A percentile compares a stretch with the other conserved stretches of the same genome.
phyloP scores from a whole-genome alignment of 108 stramenopile genomes.

The Cyclostephanos tholiformis region DNA sequence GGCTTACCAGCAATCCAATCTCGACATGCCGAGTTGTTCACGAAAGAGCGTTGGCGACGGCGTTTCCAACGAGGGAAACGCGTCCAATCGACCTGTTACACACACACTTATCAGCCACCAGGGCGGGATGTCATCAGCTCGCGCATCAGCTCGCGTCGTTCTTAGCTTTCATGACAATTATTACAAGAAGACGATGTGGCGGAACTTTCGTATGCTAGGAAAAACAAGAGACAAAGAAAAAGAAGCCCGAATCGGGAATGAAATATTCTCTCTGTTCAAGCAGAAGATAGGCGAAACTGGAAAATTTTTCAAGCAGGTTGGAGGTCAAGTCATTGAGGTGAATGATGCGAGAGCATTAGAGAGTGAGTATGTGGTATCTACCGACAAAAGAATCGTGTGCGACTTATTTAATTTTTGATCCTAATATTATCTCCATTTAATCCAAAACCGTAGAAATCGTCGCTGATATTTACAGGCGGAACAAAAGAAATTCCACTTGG shows the following conservation, averaged over 20 bases:
- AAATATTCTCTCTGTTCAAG: conserved; percentile 25
- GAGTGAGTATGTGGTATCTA: conserved; percentile 7
- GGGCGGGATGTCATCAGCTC: neutral
- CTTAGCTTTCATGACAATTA: conserved; percentile 19
- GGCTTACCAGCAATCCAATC: no score
- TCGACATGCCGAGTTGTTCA: no score
- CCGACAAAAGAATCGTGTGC: neutral
- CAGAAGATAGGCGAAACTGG: conserved; percentile 16
- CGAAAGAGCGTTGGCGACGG: no score
- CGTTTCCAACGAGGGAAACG: no score
- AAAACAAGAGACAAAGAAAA: conserved; percentile 17
- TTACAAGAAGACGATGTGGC: conserved; percentile 29
- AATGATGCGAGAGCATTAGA: conserved; percentile 2
- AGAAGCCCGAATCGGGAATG: conserved; percentile 20
- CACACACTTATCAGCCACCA: no score
- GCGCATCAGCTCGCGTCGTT: conserved; percentile 6
- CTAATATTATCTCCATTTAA: conserved; percentile 4
- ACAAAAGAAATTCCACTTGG: conserved; percentile 10
- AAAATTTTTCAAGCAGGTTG: conserved; percentile 16
- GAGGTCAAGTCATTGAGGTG: conserved; percentile 10
- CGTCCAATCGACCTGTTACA: no score
- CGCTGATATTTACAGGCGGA: conserved; percentile 18
- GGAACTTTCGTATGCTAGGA: conserved; percentile 18
- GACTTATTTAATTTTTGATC: neutral
- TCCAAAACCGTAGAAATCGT: conserved; percentile 5